A percentile compares a stretch with the other conserved stretches of the same genome.
Conservation (phyloP, 108 stramenopile genomes). For the Conticribra guillardii region DNA sequence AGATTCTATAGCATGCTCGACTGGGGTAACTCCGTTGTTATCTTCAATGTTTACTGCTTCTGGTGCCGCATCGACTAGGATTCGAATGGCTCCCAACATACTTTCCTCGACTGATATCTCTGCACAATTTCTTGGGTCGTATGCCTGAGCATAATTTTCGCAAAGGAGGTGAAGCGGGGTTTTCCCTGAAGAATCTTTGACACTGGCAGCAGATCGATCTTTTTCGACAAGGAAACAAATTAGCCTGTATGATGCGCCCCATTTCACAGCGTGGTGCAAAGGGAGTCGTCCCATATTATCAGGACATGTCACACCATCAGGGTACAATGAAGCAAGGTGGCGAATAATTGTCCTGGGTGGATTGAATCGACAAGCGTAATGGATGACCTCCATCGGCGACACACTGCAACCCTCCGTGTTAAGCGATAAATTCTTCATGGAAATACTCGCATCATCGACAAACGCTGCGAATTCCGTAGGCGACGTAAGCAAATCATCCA, state of each 20-base stretch:
- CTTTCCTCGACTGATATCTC: conserved; percentile 13
- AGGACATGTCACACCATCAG: conserved; percentile 7
- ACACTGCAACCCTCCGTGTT: neutral
- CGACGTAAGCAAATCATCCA: conserved; percentile 8
- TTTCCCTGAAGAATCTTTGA: conserved; percentile 28
- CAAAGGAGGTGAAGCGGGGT: conserved; percentile 25
- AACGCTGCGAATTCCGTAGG: neutral
- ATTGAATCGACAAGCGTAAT: conserved; percentile 25
- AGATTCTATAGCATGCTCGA: conserved; percentile 25
- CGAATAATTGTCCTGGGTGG: conserved; percentile 19
- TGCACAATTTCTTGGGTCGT: neutral
- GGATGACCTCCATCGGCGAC: conserved; percentile 10
- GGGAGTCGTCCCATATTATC: conserved; percentile 26
- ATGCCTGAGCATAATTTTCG: conserved; percentile 6
- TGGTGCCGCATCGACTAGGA: conserved; percentile 14
- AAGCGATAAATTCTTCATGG: conserved; percentile 7
- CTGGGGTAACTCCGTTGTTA: conserved; percentile 10
- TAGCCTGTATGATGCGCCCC: conserved; percentile 22
- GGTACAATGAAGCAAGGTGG: conserved; percentile 14
- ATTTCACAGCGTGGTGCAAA: conserved; percentile 25
- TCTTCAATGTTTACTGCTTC: conserved; percentile 27
- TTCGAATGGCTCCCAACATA: neutral
- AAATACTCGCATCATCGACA: neutral
- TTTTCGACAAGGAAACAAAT: conserved; percentile 29
- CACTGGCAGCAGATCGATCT: conserved; percentile 19